Base-by-base conservation (phyloP, 2,329 filamentous ascomycete species). In the Claviceps quebecensis region DNA sequence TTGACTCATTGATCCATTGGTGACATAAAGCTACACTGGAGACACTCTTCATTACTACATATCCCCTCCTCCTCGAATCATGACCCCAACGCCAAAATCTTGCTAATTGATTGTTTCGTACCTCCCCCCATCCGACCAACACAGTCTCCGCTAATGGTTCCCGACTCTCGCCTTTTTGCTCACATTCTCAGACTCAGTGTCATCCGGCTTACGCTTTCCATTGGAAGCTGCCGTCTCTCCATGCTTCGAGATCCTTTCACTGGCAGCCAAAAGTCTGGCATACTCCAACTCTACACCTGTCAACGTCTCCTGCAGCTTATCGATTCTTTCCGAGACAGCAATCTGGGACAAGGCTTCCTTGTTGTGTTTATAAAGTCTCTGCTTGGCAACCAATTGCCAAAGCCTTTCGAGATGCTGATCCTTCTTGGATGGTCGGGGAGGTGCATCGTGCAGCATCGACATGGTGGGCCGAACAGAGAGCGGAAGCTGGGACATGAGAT, bases 331-430 rank as follows among this genome's bases (percentile, higher is more conserved):
- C 0, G 69, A 64, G 5, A 72, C 70, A 51, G 87, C 84, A 41
- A 91, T 68, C 65, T 90, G 83, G 39, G 78, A 76, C 13, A 94
- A 72, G 2, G 77, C 67, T 58, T 90, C 83, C 52, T 75, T 76
- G 61, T 93, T 91, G 59, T 88, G 84, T 45, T 78, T 75, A 63
- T 86, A 89, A 4, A 94, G 71, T 38, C 87, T 73, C 59, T 86
- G 78, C 69, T 93, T 93, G n/a, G 84, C 79, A 43, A 87, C 72
- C 23, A 91, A 65, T 34, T 82, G 73, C 85, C 86, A 94, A 45
- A 87, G 75, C 55, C 74, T 77, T 63, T 85, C 86, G 48, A 76
- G 72, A 26, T 82, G 74, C 57, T 80, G 74, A 56, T 84, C 76
- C 45, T 71, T 72, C 52, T 76, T 74, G 3, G 74, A 75, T 0